Evolutionary conservation across 331 rosid genomes (phyloP).

Genomic region (Cydonia oblonga): DNA sequence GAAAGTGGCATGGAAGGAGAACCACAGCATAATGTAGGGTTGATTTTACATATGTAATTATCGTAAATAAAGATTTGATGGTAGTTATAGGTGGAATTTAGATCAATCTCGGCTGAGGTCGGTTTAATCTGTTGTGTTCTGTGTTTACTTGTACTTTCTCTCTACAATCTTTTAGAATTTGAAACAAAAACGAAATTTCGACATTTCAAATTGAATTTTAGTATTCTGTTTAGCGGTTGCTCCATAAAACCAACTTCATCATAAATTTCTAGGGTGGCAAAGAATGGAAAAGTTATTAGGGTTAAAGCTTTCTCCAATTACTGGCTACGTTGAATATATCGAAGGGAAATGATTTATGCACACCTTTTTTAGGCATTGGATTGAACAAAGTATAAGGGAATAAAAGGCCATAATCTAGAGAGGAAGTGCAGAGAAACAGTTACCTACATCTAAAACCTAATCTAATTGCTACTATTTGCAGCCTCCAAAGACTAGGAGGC

Average conservation of each 20-base stretch:
- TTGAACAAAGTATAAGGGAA: background rate
- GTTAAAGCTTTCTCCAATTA: background rate
- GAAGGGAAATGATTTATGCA: background rate
- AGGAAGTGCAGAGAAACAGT: background rate
- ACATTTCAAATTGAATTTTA: background rate
- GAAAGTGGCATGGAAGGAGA: background rate
- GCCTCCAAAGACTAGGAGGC: constrained; percentile 53
- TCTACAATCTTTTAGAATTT: background rate
- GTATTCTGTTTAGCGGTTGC: background rate
- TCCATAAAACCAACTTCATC: background rate
- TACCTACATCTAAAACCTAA: background rate
- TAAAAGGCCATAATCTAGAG: background rate
- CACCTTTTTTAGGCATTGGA: background rate
- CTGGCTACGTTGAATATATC: background rate
- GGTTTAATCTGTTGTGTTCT: background rate
- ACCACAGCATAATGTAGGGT: background rate
- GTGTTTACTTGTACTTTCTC: background rate
- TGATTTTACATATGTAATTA: background rate
- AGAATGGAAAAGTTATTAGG: background rate
- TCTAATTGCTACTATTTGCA: constrained; percentile 7
- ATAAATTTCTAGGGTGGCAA: background rate
- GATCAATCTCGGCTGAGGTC: background rate
- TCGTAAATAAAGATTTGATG: background rate
- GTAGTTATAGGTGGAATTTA: background rate
- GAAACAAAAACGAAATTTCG: background rate